phyloP scores from a whole-genome alignment of 768 basidiomycete genomes.

The Boletus pseudopeckii region DNA sequence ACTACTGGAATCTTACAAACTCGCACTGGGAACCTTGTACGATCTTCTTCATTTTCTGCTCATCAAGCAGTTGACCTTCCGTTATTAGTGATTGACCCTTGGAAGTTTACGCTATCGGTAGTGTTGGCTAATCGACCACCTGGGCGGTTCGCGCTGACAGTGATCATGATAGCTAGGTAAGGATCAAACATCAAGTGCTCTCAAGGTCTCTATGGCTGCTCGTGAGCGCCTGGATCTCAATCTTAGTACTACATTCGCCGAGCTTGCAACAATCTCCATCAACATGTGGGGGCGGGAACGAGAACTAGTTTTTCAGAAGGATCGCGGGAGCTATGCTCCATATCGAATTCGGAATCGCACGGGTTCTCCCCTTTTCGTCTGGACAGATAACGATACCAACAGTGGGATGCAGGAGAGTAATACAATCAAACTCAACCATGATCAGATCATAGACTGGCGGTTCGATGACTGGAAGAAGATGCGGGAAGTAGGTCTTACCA shows the following conservation, averaged over 20 bases:
- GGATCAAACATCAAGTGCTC: constrained; percentile 46
- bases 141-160: constrained; percentile 12
- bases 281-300: constrained; percentile 75
- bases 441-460: constrained; percentile 85
- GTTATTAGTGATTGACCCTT: constrained; percentile 84
- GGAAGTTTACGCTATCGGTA: constrained; percentile 80
- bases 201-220: constrained; percentile 64
- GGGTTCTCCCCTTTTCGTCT: constrained; percentile 78
- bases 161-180: constrained; percentile 47
- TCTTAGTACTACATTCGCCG: constrained; percentile 85
- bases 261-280: constrained; percentile 70
- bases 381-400: constrained; percentile 74
- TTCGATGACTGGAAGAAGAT: constrained; percentile 95
- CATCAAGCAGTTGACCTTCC: constrained; percentile 10
- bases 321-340: constrained; percentile 87
- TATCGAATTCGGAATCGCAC: constrained; percentile 92
- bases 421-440: constrained; percentile 63
- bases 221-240: constrained; percentile 88
- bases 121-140: constrained; percentile 5
- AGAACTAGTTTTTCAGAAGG: constrained; percentile 66
- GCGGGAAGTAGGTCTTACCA: constrained; percentile 65
- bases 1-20: constrained; percentile 95
- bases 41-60: constrained; percentile 23
- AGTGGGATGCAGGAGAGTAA: constrained; percentile 44
- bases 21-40: constrained; percentile 96